phyloP scores from a whole-genome alignment of 345 rosid species.

The Balakata baccata region DNA sequence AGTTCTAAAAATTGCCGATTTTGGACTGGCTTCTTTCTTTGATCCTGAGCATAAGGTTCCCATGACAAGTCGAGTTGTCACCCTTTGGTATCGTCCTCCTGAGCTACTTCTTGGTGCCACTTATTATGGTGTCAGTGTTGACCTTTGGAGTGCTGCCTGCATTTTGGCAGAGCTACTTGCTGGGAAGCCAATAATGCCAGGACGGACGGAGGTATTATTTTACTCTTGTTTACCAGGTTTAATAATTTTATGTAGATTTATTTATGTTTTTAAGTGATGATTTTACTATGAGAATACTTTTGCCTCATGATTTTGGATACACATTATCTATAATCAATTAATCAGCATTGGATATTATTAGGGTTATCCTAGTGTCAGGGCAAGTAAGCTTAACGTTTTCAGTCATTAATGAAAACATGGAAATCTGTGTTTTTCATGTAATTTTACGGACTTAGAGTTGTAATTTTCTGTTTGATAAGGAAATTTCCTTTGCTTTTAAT shows the following conservation, averaged over 20 bases:
- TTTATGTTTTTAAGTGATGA: constrained; percentile 9
- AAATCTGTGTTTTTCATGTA: not conserved
- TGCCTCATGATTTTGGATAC: constrained; percentile 3
- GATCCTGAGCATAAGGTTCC: constrained; percentile 57
- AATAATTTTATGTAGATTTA: not conserved
- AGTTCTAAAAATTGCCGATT: constrained; percentile 78
- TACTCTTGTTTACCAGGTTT: not conserved
- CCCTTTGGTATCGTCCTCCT: constrained; percentile 93
- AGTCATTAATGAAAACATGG: not conserved
- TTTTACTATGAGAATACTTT: not conserved
- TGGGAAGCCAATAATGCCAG: constrained; percentile 88
- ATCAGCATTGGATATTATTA: too few relatives aligned
- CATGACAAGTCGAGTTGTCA: constrained; percentile 87
- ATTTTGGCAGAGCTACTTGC: constrained; percentile 83
- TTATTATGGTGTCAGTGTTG: constrained; percentile 65
- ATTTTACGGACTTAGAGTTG: not conserved
- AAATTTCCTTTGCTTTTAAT: not conserved
- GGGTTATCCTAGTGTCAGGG: too few relatives aligned
- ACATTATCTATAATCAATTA: not conserved
- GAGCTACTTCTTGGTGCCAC: constrained; percentile 94
- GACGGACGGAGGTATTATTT: constrained; percentile 72
- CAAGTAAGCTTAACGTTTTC: not conserved
- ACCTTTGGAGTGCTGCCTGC: constrained; percentile 98
- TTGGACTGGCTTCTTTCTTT: constrained; percentile 80
- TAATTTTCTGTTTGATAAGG: not conserved